Base-by-base conservation (phyloP, 805 yeast species). In the Zygosaccharomyces bisporus region DNA sequence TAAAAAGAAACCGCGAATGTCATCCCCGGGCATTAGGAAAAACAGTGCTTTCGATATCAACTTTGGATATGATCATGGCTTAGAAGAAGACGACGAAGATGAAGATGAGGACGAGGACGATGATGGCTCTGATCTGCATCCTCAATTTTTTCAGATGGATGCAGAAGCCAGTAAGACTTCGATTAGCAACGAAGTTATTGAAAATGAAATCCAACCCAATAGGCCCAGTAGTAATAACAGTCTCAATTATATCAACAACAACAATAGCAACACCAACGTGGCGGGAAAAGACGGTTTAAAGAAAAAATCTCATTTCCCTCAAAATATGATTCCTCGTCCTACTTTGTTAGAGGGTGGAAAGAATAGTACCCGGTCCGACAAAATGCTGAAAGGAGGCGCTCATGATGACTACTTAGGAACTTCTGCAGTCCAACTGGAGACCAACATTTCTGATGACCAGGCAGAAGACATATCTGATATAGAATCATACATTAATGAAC, bases 21-120 rank as follows among this genome's bases (percentile, higher is more conserved):
- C 33, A 14, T n/a, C 33, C 10, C 45, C 30, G 13, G 43, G 23
- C 13, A 47, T 25, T 27, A 39, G 47, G 24, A 45, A 42, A 34
- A 47, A 47, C 18, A 44, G 49, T 24, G 45, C 45, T 16, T 60
- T 56, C 40, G 53, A 58, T 10, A 53, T 59, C 54, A 57, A 57
- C 20, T 60, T 60, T 44, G 65, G 61, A 41, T 61, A 58, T 39
- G 61, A 61, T 44, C 63, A 59, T 24, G 55, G 53, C 38, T 39
- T 60, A 3, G 64, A 60, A 16, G 63, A 62, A 14, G 64, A 59
- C 27, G 65, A 61, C 25, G 67, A 63, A 12, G 68, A 63, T 17
- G 65, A 61, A 14, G 64, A 56, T 10, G 64, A 58, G 9, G 64
- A 61, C 16, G 63, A 60, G 5, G 61, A 55, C 32, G 60, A 51